A percentile compares a stretch with the other conserved stretches of the same genome.
Conservation (phyloP, 192 early-diverging fungal genomes). For the Fimicolochytrium jonesii region DNA sequence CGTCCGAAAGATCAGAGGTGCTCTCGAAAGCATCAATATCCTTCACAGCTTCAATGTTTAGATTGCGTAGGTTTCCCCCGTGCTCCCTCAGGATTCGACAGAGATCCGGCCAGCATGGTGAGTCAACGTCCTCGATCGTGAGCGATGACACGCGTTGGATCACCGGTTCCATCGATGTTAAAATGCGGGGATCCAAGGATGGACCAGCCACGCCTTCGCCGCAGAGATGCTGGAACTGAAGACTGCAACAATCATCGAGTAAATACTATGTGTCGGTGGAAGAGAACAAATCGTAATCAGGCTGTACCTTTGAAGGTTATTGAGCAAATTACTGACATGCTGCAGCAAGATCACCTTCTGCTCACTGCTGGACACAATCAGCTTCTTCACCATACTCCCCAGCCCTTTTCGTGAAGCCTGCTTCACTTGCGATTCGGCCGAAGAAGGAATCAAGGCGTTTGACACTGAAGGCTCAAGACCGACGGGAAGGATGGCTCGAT, state of each 20-base stretch:
- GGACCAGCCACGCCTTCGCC: constrained; percentile 14
- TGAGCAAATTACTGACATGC: constrained; percentile 17
- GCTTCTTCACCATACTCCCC: constrained; percentile 25
- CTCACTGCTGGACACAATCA: constrained; percentile 22
- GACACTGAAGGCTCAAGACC: background rate
- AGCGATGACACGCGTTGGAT: constrained; percentile 25
- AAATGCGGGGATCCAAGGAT: constrained; percentile 22
- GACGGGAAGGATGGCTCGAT: background rate
- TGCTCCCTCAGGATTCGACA: constrained; percentile 22
- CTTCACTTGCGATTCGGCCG: background rate
- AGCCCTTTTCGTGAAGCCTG: constrained; percentile 1
- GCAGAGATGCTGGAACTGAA: constrained; percentile 23
- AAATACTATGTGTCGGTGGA: background rate
- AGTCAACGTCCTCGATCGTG: constrained; percentile 41
- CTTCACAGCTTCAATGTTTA: constrained; percentile 44
- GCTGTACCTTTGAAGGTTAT: constrained; percentile 25
- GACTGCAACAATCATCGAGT: constrained; percentile 5
- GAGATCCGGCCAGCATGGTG: constrained; percentile 36
- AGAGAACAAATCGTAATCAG: constrained; percentile 5
- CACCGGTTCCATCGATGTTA: constrained; percentile 28
- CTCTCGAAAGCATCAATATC: constrained; percentile 41
- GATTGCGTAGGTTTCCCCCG: constrained; percentile 25
- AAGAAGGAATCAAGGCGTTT: background rate
- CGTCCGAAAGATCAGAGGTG: constrained; percentile 24
- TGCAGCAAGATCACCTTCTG: constrained; percentile 25